These are phyloP conservation scores for Harringtonia lauricola DNA, from an alignment of 2,329 filamentous ascomycete genomes.

Conservation along the genomic window DNA sequence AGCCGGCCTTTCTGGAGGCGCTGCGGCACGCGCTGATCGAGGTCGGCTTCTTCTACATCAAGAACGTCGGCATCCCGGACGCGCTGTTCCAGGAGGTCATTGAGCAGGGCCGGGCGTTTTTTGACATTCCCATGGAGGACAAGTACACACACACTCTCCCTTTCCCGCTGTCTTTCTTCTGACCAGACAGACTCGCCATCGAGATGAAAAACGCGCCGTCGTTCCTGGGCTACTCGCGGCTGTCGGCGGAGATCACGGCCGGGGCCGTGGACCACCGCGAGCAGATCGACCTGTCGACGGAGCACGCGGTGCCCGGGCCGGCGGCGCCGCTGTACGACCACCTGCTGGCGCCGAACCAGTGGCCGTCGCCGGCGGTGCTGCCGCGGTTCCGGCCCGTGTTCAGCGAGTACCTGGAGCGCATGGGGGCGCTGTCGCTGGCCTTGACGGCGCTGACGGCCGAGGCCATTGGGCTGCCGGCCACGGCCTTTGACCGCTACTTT, in stretches of 20 bases:
- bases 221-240: conserved; percentile 58
- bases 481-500: conserved; percentile 71
- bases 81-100: conserved; percentile 56
- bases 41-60: conserved; percentile 81
- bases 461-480: conserved; percentile 58
- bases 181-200: conserved; percentile 40
- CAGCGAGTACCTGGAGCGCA: conserved; percentile 63
- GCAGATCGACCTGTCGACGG: conserved; percentile 77
- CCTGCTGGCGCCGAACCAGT: conserved; percentile 68
- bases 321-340: conserved; percentile 61
- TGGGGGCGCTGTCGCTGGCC: conserved; percentile 59
- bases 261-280: conserved; percentile 69
- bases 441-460: conserved; percentile 79
- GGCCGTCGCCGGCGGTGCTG: conserved; percentile 54
- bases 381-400: conserved; percentile 60
- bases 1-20: conserved; percentile 58
- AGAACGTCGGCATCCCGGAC: conserved; percentile 63
- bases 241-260: conserved; percentile 61
- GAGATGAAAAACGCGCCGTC: conserved; percentile 66
- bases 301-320: conserved; percentile 54
- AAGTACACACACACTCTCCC: conserved; percentile 52
- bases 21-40: conserved; percentile 69
- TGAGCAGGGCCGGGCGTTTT: conserved; percentile 59
- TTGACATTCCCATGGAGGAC: conserved; percentile 63
- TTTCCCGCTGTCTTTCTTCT: background rate